Conservation (phyloP, 345 rosid genomes). For the Noccaea caerulescens region DNA sequence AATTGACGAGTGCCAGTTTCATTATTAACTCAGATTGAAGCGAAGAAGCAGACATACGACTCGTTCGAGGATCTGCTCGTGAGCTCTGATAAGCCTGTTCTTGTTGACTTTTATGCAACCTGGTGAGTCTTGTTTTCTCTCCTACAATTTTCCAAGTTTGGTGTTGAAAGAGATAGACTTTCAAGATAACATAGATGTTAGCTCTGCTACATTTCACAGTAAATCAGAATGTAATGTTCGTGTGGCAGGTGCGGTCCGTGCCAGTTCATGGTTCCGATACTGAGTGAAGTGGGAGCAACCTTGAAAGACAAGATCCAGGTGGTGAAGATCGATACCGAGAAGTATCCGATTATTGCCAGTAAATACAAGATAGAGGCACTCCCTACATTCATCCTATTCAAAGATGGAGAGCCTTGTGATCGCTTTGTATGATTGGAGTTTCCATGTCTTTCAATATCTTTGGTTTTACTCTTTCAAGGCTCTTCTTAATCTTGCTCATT, state of each 20-base stretch:
- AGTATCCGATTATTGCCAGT: constrained; percentile 79
- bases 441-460: background rate
- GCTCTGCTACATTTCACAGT: background rate
- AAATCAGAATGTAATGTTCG: background rate
- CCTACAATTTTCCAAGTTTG: background rate
- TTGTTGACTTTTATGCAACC: constrained; percentile 91
- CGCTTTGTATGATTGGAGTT: constrained; percentile 74
- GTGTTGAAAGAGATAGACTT: background rate
- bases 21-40: constrained; percentile 53
- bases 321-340: constrained; percentile 93
- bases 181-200: background rate
- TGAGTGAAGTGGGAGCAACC: constrained; percentile 67
- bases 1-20: background rate
- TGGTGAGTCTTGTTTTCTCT: constrained; percentile 53
- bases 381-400: constrained; percentile 88
- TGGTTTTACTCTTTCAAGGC: background rate
- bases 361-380: constrained; percentile 75
- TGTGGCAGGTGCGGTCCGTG: constrained; percentile 93
- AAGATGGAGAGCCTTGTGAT: constrained; percentile 80
- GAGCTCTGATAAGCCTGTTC: constrained; percentile 73
- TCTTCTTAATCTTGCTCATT: constrained; percentile 1
- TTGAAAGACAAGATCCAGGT: constrained; percentile 76
- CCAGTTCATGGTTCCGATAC: constrained; percentile 87
- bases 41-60: constrained; percentile 78
- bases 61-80: constrained; percentile 71